phyloP scores from a whole-genome alignment of 768 basidiomycete species.

The Leccinum olivaceopallidum region DNA sequence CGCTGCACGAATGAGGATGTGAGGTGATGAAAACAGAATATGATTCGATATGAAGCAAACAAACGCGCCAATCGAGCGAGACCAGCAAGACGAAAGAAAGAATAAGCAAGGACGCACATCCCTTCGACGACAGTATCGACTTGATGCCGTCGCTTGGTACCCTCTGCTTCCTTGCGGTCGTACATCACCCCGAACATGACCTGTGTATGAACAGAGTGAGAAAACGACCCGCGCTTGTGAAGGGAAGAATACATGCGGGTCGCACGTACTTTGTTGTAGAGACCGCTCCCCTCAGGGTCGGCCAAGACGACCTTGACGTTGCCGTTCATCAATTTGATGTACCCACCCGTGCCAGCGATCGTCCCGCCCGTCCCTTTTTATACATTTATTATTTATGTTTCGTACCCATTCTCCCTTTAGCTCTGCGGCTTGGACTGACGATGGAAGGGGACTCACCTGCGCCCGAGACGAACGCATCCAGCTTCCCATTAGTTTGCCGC shows the following conservation, averaged over 20 bases:
- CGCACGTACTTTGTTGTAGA: slow-evolving; percentile 81
- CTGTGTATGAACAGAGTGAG: slow-evolving; percentile 33
- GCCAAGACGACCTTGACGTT: slow-evolving; percentile 71
- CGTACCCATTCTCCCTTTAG: neutral
- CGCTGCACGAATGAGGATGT: slow-evolving; percentile 44
- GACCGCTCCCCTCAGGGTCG: slow-evolving; percentile 92
- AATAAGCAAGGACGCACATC: slow-evolving; percentile 50
- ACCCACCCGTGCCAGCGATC: slow-evolving; percentile 80
- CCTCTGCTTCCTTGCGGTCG: slow-evolving; percentile 89
- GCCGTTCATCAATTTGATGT: slow-evolving; percentile 72
- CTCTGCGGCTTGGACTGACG: neutral
- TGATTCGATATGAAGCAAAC: neutral
- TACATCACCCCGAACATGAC: slow-evolving; percentile 95
- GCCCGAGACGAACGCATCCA: slow-evolving; percentile 88
- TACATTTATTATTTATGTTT: neutral
- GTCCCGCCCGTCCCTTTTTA: slow-evolving; percentile 90
- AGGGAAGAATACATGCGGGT: neutral
- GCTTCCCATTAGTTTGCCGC: slow-evolving; percentile 80
- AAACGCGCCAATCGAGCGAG: neutral
- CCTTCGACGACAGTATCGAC: slow-evolving; percentile 97
- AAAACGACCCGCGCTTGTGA: neutral
- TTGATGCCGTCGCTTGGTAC: slow-evolving; percentile 89
- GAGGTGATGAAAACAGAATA: neutral
- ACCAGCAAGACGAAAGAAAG: slow-evolving; percentile 8
- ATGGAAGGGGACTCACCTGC: slow-evolving; percentile 54